These are phyloP conservation scores for Xylariaceae sp. DNA, from an alignment of 2,329 filamentous ascomycete species.

Conservation along the genomic window DNA sequence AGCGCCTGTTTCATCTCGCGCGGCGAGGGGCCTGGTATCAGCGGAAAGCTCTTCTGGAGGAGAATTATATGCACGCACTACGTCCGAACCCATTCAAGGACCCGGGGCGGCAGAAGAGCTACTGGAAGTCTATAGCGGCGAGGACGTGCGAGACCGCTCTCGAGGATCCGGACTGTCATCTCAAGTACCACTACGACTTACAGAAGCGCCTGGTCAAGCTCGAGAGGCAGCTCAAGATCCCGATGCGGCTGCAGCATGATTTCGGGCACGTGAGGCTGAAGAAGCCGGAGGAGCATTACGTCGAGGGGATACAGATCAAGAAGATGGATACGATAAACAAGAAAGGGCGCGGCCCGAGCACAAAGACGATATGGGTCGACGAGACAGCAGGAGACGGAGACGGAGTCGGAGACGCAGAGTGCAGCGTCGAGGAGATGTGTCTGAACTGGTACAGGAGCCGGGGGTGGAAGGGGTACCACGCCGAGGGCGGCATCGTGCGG, in stretches of 20 bases:
- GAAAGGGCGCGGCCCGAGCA: conserved; percentile 42
- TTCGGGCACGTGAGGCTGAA: conserved; percentile 79
- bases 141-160: conserved; percentile 80
- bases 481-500: conserved; percentile 85
- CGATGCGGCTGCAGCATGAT: conserved; percentile 83
- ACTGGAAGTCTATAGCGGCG: conserved; percentile 74
- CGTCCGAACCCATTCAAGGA: conserved; percentile 38
- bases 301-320: conserved; percentile 74
- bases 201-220: conserved; percentile 92
- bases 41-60: conserved; percentile 86
- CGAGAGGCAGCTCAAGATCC: conserved; percentile 75
- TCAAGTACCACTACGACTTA: conserved; percentile 90
- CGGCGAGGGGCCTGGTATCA: conserved; percentile 92
- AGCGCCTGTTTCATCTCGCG: conserved; percentile 78
- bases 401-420: conserved; percentile 64
- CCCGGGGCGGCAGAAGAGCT: conserved; percentile 59
- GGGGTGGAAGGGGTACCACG: conserved; percentile 93
- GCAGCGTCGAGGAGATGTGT: conserved; percentile 91
- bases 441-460: conserved; percentile 74
- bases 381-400: conserved; percentile 57
- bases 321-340: conserved; percentile 43
- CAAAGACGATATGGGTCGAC: conserved; percentile 85
- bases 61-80: conserved; percentile 80
- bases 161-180: conserved; percentile 81
- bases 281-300: conserved; percentile 67